Evolutionary conservation across 2,329 filamentous ascomycete genomes (phyloP), one percentile per base, ranked within the genome.

Genomic region (Verticillium albo-atrum): DNA sequence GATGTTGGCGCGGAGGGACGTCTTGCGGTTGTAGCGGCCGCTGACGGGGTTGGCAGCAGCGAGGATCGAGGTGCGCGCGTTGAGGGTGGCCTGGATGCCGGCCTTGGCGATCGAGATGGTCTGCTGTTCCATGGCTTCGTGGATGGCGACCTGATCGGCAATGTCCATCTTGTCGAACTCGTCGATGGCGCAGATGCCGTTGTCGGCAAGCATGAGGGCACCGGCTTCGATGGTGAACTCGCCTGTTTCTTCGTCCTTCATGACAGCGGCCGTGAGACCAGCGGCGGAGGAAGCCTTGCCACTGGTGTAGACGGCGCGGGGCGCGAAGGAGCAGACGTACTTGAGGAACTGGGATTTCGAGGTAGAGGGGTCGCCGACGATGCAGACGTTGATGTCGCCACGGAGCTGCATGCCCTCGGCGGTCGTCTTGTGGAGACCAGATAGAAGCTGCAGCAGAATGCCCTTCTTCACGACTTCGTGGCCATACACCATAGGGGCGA

Each of bases 161-260:
- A 99, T 90, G 69, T 99, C 95, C 95, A 99, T 99, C 80, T 99
- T 99, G 85, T 99, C 95, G 68, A 99, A 99, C 73, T 99, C 95
- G 71, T 99, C 95, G 72, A 99, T 99, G 61, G 92, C 93, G 75
- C 95, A 99, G 68, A 98, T 96, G 58, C 95, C 95, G 66, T 97
- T 97, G 70, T 98, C 89, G 25, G 95, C 95, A 62, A 99, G 81
- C 95, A 99, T 98, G 60, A 99, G 86, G 14, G 95, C 95, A 78
- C 95, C 95, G 6, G 95, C 95, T 77, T 99, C 95, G 67, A 99
- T 99, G 15, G 95, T 99, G 73, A 97, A 97, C 71, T 99, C 95
- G 65, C 95, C 95, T 23, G 95, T 99, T 77, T 99, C 95, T 71
- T 98, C 93, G 69, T 99, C 95, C 74, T 98, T 99, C 63, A 98